Conservation (phyloP, 2,329 filamentous ascomycete genomes). For the Paraphoma sp. region DNA sequence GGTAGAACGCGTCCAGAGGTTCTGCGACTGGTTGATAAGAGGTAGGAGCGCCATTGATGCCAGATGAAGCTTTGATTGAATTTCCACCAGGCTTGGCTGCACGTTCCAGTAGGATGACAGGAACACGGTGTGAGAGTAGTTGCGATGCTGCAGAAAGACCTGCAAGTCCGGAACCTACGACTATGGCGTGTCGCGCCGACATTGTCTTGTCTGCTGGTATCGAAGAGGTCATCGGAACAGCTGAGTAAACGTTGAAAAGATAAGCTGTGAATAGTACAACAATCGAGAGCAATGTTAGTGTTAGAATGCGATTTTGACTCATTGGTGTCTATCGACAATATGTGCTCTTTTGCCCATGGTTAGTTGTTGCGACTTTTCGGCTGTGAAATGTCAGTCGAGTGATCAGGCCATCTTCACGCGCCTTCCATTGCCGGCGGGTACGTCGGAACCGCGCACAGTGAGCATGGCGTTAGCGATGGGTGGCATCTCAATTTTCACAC, state of each 20-base stretch:
- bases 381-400: conserved; percentile 3
- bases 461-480: no score
- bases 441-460: no score
- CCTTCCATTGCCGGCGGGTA: no score
- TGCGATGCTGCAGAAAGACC: conserved; percentile 66
- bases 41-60: conserved; percentile 69
- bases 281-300: neutral
- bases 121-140: conserved; percentile 59
- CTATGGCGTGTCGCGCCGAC: conserved; percentile 53
- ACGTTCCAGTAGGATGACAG: conserved; percentile 66
- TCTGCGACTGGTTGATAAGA: conserved; percentile 59
- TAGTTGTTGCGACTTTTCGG: conserved; percentile 7
- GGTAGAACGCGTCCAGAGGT: conserved; percentile 53
- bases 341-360: neutral
- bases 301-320: neutral
- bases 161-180: conserved; percentile 71
- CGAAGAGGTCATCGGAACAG: conserved; percentile 2
- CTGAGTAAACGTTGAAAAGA: conserved; percentile 2
- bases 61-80: conserved; percentile 71
- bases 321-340: conserved; percentile 2
- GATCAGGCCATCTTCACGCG: conserved; percentile 14
- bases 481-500: no score
- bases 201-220: conserved; percentile 11
- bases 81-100: conserved; percentile 67
- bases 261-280: conserved; percentile 5